Percentiles rank a stretch among this genome's conserved stretches.
These are phyloP conservation scores for Macrolepiota albuminosa DNA, from an alignment of 768 basidiomycete species.

Conservation along the genomic window DNA sequence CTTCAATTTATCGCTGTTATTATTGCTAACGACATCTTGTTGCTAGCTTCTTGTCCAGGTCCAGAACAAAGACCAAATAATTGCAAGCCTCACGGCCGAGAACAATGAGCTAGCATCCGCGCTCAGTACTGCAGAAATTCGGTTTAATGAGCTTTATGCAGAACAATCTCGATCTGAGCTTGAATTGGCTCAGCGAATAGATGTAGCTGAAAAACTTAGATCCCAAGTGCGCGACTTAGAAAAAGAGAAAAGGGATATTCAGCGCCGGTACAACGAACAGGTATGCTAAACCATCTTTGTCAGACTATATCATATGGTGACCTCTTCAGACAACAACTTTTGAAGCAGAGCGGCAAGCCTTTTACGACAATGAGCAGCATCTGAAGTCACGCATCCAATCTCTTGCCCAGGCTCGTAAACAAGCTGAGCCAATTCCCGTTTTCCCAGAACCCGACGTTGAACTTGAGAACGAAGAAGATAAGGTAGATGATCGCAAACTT, in stretches of 20 bases:
- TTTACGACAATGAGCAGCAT: slow-evolving; percentile 92
- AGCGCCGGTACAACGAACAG: slow-evolving; percentile 86
- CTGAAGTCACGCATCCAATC: slow-evolving; percentile 88
- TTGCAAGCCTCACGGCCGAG: slow-evolving; percentile 55
- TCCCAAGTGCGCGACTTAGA: slow-evolving; percentile 80
- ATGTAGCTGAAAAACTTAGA: slow-evolving; percentile 79
- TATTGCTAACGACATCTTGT: slow-evolving; percentile 6
- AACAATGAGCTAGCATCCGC: slow-evolving; percentile 62
- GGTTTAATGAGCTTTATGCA: slow-evolving; percentile 72
- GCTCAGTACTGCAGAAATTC: slow-evolving; percentile 63
- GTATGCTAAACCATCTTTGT: slow-evolving; percentile 28
- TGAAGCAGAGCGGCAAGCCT: slow-evolving; percentile 87
- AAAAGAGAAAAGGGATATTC: slow-evolving; percentile 81
- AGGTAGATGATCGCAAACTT: slow-evolving; percentile 12
- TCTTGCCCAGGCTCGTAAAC: slow-evolving; percentile 62
- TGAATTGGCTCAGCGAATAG: slow-evolving; percentile 76
- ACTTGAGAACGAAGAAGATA: slow-evolving; percentile 34
- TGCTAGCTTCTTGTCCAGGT: slow-evolving; percentile 67
- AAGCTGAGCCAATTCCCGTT: slow-evolving; percentile 34
- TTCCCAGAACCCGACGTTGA: slow-evolving; percentile 38
- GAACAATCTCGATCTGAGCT: slow-evolving; percentile 80
- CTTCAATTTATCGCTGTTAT: not conserved
- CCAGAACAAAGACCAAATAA: slow-evolving; percentile 74
- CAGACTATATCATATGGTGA: slow-evolving; percentile 8
- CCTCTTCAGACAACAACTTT: slow-evolving; percentile 69